Evolutionary conservation across 257 asterid genomes (phyloP).

Genomic region (Primulina eburnea): DNA sequence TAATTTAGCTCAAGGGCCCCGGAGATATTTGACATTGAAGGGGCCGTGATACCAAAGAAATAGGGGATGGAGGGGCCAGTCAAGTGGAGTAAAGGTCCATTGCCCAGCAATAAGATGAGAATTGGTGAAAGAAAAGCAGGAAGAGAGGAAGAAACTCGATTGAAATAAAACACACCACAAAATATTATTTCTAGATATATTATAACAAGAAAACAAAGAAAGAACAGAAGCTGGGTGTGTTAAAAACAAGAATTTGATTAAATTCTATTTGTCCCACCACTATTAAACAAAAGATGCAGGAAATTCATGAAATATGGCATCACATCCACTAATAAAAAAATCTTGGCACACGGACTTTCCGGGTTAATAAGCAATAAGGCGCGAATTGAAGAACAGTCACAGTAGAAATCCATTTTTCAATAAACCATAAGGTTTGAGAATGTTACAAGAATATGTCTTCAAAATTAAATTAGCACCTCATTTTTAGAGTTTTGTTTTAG

Average conservation of each 20-base stretch:
- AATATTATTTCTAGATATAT: no score
- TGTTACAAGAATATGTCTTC: no score
- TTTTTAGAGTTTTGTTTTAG: background rate
- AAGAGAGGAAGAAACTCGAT: background rate
- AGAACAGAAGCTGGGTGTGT: background rate
- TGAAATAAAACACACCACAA: no score
- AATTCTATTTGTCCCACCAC: background rate
- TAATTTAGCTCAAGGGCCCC: background rate
- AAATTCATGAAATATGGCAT: background rate
- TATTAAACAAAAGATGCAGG: background rate
- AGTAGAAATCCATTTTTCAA: conserved; percentile 11
- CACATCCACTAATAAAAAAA: background rate
- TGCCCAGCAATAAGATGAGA: background rate
- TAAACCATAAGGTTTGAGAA: background rate
- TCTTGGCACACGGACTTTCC: background rate
- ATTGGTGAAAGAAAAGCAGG: background rate
- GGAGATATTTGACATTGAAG: background rate
- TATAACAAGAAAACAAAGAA: background rate
- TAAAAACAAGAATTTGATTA: background rate
- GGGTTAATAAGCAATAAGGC: background rate
- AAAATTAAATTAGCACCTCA: background rate
- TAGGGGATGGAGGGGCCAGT: background rate
- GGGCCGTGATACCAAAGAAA: background rate
- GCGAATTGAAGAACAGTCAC: background rate
- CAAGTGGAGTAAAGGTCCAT: background rate